These are phyloP conservation scores for Colletotrichum phormii DNA, from an alignment of 2,329 filamentous ascomycete genomes.

Conservation along the genomic window DNA sequence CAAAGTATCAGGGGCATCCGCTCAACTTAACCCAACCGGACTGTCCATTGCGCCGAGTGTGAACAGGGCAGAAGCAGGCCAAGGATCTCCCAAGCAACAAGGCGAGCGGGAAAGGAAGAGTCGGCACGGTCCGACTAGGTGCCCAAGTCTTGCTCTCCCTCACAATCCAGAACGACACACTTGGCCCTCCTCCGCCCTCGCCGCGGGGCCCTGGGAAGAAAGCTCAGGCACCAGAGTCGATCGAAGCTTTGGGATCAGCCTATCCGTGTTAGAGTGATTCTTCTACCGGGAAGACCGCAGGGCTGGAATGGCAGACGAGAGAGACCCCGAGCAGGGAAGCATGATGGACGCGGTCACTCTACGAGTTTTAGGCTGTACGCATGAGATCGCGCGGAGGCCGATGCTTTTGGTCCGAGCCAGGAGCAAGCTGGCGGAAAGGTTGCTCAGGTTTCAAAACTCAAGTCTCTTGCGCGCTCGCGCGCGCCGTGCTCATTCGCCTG, in stretches of 20 bases:
- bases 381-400: constrained; percentile 17
- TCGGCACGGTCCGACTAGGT: constrained; percentile 23
- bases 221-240: neutral
- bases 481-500: neutral
- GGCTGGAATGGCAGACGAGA: neutral
- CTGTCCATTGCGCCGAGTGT: constrained; percentile 20
- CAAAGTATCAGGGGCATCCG: neutral
- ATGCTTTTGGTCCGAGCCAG: constrained; percentile 23
- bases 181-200: neutral
- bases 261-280: neutral
- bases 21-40: constrained; percentile 16
- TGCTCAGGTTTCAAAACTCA: constrained; percentile 25
- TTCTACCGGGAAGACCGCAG: constrained; percentile 16
- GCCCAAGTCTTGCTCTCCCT: neutral
- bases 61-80: constrained; percentile 9
- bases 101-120: constrained; percentile 12
- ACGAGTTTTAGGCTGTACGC: constrained; percentile 14
- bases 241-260: neutral
- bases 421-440: constrained; percentile 3
- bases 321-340: constrained; percentile 5
- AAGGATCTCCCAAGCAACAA: constrained; percentile 7
- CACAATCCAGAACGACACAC: neutral
- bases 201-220: neutral
- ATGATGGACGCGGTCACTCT: constrained; percentile 8
- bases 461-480: neutral